Base-by-base conservation (phyloP, 345 rosid species). In the Capsella bursapastoris region DNA sequence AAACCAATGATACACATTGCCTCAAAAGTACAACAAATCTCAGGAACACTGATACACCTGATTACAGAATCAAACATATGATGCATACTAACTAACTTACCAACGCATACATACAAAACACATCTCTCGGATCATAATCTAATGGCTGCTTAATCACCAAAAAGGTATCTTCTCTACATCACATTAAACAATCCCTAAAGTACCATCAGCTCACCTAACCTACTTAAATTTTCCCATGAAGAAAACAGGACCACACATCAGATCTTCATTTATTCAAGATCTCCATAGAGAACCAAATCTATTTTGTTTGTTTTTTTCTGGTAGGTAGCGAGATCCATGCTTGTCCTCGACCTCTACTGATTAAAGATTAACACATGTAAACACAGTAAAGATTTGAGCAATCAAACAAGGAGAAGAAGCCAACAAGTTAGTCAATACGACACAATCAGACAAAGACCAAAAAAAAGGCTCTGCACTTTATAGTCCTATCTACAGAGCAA, bases 341-440 rank as follows among this genome's bases (percentile, higher is more conserved):
- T 62, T 51, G 15, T 72, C 45, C 25, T 50, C 14, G 6, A 64
- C 2, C 44, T 63, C 47, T 13, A 52, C 28, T 43, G 60, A n/a
- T 40, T 38, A 7, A 71, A 61, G 22, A 32, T 55, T 25, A 57
- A 45, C 66, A 74, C 78, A 66, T 66, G 72, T 38, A 13, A 73
- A 57, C 71, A 47, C 43, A 37, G 50, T 14, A 57, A 48, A 3
- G 66, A 10, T 58, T 38, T 74, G 25, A 74, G 68, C 43, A 40
- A 43, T 6, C 48, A 38, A 57, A 48, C 56, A 51, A 75, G 22
- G 55, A 68, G 63, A 60, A 75, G 55, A 68, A 41, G 49, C 68
- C 56, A 75, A 51, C 51, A 57, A 53, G 14, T 4, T 41, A 60
- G 53, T 51, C 71, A 68, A n/a, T 50, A 51, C 4, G 40, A 38